Percentiles rank a stretch among this genome's conserved stretches.
Conservation (phyloP, 768 basidiomycete species). For the Lanmaoa rubissima region DNA sequence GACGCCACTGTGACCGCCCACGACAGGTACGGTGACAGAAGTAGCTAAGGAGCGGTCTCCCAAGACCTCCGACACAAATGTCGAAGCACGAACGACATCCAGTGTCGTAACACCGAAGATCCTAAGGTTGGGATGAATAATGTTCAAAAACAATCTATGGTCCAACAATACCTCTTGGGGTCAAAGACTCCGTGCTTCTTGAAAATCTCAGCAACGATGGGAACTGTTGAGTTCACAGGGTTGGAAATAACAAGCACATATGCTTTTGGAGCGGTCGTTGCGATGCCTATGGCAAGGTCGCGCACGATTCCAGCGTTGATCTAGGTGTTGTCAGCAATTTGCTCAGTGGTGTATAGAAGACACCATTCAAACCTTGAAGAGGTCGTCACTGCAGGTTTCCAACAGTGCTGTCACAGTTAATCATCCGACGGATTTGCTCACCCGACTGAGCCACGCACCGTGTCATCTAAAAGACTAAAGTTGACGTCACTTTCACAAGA, state of each 20-base stretch:
- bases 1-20: conserved; percentile 93
- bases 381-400: conserved; percentile 66
- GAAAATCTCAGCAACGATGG: conserved; percentile 92
- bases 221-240: conserved; percentile 99
- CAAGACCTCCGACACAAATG: conserved; percentile 83
- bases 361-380: conserved; percentile 74
- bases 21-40: conserved; percentile 77
- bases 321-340: conserved; percentile 38
- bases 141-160: background rate
- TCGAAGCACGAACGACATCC: conserved; percentile 97
- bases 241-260: conserved; percentile 97
- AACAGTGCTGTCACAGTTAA: conserved; percentile 5
- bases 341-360: background rate
- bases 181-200: conserved; percentile 92
- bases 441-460: conserved; percentile 35
- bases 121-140: conserved; percentile 39
- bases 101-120: conserved; percentile 98
- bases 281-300: conserved; percentile 89
- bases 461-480: conserved; percentile 41
- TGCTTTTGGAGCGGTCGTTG: conserved; percentile 81
- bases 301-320: conserved; percentile 98
- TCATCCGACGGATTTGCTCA: background rate
- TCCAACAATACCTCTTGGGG: conserved; percentile 69
- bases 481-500: background rate
- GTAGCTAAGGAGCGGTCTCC: conserved; percentile 60